A percentile compares a stretch with the other conserved stretches of the same genome.
Evolutionary conservation across 768 basidiomycete genomes (phyloP).

Genomic region (Boletus subcaerulescens): DNA sequence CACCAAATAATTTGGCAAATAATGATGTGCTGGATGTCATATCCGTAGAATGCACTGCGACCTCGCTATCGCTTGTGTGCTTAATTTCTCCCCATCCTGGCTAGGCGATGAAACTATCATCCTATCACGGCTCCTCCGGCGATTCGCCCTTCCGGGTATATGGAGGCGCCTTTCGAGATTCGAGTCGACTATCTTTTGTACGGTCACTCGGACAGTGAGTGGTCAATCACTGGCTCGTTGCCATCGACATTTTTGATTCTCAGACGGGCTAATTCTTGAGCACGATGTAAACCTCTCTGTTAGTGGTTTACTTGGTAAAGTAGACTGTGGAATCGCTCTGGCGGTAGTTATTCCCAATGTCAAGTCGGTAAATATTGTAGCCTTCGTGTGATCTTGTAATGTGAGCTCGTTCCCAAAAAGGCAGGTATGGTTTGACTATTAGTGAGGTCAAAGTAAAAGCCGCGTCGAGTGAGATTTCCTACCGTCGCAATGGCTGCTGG

Average conservation of each 20-base stretch:
- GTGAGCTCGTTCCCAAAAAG: slow-evolving; percentile 19
- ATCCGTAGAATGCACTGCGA: slow-evolving; percentile 22
- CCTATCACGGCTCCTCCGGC: background rate
- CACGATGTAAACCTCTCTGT: background rate
- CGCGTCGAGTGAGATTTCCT: background rate
- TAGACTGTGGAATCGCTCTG: background rate
- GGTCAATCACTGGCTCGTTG: background rate
- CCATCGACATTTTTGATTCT: background rate
- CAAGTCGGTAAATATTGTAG: too few species aligned
- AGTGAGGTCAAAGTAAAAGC: background rate
- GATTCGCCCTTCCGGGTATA: slow-evolving; percentile 14
- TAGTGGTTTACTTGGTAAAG: background rate
- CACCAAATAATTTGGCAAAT: slow-evolving; percentile 3
- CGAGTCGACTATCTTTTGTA: background rate
- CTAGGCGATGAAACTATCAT: background rate
- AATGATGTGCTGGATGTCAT: slow-evolving; percentile 23
- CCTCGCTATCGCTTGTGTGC: slow-evolving; percentile 2
- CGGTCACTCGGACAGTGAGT: background rate
- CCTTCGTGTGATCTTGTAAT: background rate
- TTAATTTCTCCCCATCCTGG: background rate
- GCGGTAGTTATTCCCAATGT: too few species aligned
- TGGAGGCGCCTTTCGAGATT: slow-evolving; percentile 6
- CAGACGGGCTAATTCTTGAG: background rate
- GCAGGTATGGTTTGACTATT: slow-evolving; percentile 11
- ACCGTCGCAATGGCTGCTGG: slow-evolving; percentile 24